phyloP scores from a whole-genome alignment of 768 basidiomycete genomes.

The Russula earlei region DNA sequence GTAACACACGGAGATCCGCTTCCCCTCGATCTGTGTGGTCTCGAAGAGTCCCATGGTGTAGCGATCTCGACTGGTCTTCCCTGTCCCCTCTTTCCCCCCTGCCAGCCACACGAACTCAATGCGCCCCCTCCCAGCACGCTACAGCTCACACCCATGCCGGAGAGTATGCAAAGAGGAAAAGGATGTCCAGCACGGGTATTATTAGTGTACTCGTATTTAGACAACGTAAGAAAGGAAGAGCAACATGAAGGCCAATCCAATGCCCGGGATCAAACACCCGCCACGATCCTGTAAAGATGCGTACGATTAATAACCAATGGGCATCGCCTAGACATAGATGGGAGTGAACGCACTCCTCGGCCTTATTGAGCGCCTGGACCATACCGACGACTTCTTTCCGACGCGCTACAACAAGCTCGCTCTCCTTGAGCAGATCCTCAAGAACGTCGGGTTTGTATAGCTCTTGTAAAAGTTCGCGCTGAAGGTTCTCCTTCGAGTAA shows the following conservation, averaged over 20 bases:
- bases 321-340: background rate
- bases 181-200: constrained; percentile 15
- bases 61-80: too few species aligned
- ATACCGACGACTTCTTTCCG: constrained; percentile 92
- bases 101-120: too few species aligned
- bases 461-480: constrained; percentile 89
- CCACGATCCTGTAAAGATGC: constrained; percentile 41
- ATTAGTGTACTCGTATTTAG: constrained; percentile 19
- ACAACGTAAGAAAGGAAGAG: constrained; percentile 5
- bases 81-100: too few species aligned
- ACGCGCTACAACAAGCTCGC: constrained; percentile 78
- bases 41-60: too few species aligned
- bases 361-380: constrained; percentile 92
- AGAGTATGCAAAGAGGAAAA: background rate
- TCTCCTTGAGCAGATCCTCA: constrained; percentile 91
- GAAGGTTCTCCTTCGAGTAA: constrained; percentile 89
- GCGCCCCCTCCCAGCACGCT: too few species aligned
- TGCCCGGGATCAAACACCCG: constrained; percentile 37
- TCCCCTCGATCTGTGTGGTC: too few species aligned
- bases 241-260: background rate
- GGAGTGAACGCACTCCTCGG: constrained; percentile 68
- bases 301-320: constrained; percentile 9
- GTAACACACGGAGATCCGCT: too few species aligned
- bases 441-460: constrained; percentile 96
- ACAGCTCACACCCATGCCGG: background rate